phyloP scores from a whole-genome alignment of 306 rosid species.

The Quercus dentata region DNA sequence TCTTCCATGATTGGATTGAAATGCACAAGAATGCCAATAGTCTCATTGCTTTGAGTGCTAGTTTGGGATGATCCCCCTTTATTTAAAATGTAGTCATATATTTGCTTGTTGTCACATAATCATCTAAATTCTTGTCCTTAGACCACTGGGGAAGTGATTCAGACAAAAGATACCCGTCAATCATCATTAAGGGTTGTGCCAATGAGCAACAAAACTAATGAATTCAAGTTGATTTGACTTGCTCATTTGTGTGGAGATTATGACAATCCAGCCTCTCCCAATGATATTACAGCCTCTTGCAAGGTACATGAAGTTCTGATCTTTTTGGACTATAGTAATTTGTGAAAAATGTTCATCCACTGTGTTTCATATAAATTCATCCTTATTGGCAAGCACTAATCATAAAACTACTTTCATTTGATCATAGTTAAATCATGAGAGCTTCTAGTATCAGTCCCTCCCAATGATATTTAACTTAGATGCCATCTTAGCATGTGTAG shows the following conservation, averaged over 20 bases:
- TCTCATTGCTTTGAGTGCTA: background rate
- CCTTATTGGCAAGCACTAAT: constrained; percentile 24
- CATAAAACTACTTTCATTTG: background rate
- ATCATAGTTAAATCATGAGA: background rate
- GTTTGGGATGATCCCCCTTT: background rate
- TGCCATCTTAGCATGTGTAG: background rate
- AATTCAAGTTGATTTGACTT: background rate
- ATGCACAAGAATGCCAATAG: background rate
- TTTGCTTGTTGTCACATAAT: background rate
- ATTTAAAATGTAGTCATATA: background rate
- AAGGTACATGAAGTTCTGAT: background rate
- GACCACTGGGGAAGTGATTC: background rate
- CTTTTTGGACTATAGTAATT: background rate
- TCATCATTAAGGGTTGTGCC: background rate
- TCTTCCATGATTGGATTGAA: background rate
- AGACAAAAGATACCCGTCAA: background rate
- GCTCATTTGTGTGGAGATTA: background rate
- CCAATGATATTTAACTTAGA: background rate
- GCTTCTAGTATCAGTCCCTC: background rate
- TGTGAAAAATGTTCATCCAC: background rate
- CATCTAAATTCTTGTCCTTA: background rate
- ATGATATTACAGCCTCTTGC: background rate
- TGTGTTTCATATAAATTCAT: background rate
- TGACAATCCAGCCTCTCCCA: background rate
- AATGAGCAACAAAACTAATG: background rate